A percentile compares a stretch with the other conserved stretches of the same genome.
Evolutionary conservation across 2,329 filamentous ascomycete genomes (phyloP).

Genomic region (Trichocomaceae sp.): DNA sequence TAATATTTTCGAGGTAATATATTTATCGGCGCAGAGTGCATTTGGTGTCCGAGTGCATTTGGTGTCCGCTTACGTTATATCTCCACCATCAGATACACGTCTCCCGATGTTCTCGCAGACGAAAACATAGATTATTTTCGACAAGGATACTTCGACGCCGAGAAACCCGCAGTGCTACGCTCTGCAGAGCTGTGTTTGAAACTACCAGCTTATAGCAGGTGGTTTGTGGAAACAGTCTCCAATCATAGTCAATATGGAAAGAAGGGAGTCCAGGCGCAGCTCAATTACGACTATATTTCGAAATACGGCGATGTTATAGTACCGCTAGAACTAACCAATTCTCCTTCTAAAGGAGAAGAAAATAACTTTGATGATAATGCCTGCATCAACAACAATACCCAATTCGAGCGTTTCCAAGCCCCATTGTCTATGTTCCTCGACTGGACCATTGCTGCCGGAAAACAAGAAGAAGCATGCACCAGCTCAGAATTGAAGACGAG

Average conservation of each 20-base stretch:
- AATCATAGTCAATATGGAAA: conserved; percentile 22
- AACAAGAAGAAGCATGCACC: conserved; percentile 19
- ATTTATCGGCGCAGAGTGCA: no score
- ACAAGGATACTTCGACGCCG: conserved; percentile 46
- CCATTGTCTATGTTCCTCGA: conserved; percentile 58
- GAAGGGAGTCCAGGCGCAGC: conserved; percentile 16
- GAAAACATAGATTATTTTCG: conserved; percentile 45
- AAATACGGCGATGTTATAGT: conserved; percentile 46
- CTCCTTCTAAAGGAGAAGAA: neutral
- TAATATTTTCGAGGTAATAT: no score
- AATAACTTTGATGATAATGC: neutral
- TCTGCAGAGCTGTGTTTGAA: conserved; percentile 32
- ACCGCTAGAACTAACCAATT: conserved; percentile 52
- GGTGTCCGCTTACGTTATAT: no score
- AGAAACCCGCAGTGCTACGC: conserved; percentile 49
- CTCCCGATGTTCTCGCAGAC: conserved; percentile 26
- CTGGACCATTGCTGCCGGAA: conserved; percentile 31
- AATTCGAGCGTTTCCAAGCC: conserved; percentile 43
- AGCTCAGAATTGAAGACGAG: conserved; percentile 15
- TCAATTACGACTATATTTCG: conserved; percentile 41
- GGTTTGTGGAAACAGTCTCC: conserved; percentile 46
- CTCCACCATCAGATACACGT: conserved; percentile 14
- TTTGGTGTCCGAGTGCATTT: no score
- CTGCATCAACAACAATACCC: conserved; percentile 4
- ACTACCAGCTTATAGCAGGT: conserved; percentile 52